Conservation (phyloP, 495 filamentous ascomycete species). For the Terfezia claveryi region DNA sequence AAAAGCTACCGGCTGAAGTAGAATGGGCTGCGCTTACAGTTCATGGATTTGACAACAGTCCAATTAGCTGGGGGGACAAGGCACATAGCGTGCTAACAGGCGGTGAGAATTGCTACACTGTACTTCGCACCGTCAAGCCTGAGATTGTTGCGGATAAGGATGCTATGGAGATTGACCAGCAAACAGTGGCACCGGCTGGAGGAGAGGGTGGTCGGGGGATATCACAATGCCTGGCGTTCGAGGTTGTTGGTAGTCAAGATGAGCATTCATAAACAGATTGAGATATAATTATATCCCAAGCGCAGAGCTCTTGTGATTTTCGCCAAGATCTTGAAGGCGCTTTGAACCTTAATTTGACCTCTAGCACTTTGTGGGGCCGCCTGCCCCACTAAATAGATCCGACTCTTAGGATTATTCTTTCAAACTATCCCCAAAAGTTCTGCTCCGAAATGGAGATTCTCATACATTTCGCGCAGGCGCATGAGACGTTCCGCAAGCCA, state of each 20-base stretch:
- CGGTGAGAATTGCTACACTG: constrained; percentile 16
- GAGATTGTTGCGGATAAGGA: background rate
- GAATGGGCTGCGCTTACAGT: constrained; percentile 15
- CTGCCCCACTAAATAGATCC: too few relatives aligned
- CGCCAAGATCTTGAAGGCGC: too few relatives aligned
- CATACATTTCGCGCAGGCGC: constrained; percentile 70
- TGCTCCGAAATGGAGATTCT: constrained; percentile 38
- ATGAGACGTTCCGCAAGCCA: constrained; percentile 70
- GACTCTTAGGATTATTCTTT: too few relatives aligned
- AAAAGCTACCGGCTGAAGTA: background rate
- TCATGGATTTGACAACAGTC: constrained; percentile 16
- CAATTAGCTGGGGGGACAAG: constrained; percentile 8
- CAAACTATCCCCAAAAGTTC: too few relatives aligned
- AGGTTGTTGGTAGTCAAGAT: constrained; percentile 13
- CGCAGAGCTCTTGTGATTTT: too few relatives aligned
- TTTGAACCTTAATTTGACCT: too few relatives aligned
- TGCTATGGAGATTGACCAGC: background rate
- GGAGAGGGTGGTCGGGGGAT: background rate
- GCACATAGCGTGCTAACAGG: constrained; percentile 9
- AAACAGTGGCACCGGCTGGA: background rate
- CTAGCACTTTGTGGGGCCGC: too few relatives aligned
- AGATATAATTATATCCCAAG: too few relatives aligned
- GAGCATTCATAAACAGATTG: constrained; percentile 8
- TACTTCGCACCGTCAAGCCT: constrained; percentile 6
- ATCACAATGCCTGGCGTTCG: constrained; percentile 4